Conservation (phyloP, 495 filamentous ascomycete genomes). For the Podospora bellae-mahoneyi region DNA sequence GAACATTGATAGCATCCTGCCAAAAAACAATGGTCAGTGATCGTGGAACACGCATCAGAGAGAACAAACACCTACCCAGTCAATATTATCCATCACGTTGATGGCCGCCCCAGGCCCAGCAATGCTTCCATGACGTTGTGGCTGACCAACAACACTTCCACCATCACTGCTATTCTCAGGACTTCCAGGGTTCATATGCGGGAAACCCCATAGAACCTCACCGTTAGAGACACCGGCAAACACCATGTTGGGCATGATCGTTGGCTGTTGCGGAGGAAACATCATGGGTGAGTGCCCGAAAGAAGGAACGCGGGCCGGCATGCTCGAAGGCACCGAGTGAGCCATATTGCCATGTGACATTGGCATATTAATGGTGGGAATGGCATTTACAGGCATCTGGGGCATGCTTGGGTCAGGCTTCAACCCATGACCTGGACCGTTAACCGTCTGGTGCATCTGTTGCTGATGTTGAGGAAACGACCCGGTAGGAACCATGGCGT, state of each 20-base stretch:
- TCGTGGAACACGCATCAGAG: background rate
- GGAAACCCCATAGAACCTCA: conserved; percentile 44
- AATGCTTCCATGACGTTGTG: conserved; percentile 20
- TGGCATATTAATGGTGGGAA: background rate
- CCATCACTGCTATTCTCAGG: conserved; percentile 37
- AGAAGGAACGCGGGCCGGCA: background rate
- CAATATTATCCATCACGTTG: background rate
- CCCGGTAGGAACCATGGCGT: background rate
- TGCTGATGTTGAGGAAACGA: conserved; percentile 15
- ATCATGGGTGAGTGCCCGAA: conserved; percentile 5
- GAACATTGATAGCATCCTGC: conserved; percentile 33
- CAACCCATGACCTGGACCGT: background rate
- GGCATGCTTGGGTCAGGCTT: background rate
- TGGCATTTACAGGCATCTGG: background rate
- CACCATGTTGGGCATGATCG: conserved; percentile 32
- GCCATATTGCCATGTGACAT: background rate
- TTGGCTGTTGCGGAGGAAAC: conserved; percentile 19
- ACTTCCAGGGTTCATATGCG: conserved; percentile 34
- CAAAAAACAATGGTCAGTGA: background rate
- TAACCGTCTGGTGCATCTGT: conserved; percentile 16
- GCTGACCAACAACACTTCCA: conserved; percentile 24
- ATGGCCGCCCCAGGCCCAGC: background rate
- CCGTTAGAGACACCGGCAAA: conserved; percentile 47
- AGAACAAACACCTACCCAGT: conserved; percentile 6
- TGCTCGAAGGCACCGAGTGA: background rate